Base-by-base conservation (phyloP, 106 monocot genomes). In the Platanthera guangdongensis region DNA sequence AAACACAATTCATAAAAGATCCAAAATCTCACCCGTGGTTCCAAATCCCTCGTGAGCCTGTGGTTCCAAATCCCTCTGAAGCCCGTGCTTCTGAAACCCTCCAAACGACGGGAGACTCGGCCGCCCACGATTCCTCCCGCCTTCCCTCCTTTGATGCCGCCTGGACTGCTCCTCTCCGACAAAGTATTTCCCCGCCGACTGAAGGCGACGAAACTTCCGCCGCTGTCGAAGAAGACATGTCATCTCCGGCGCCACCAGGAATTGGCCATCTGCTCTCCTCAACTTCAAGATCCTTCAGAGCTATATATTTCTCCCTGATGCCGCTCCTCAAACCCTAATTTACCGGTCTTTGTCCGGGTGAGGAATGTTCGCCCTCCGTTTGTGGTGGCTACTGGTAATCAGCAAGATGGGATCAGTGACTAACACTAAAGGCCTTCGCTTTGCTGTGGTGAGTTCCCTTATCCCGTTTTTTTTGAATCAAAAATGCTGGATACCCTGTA, bases 361-460 rank as follows among this genome's bases (percentile, higher is more conserved):
- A 78, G 74, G 64, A 78, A 78, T 55, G 72, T 68, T 59, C 82
- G 63, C 15, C 32, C 9, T 14, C 39, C 74, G 4, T 32, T 46
- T 46, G 67, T 55, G 21, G 63, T 65, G 12, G 67, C 78, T 7
- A 52, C 78, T 0, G 82, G 74, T 4, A 22, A 73, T 78, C 72
- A 48, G 53, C 78, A 78, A 55, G 48, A 47, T 82, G 19, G 82
- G 82, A 45, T 82, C 82, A 10, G 32, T 82, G 52, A 78, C 78
- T 46, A 74, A 74, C 50, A 65, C 74, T 10, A 74, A 82, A 51
- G 82, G 82, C 2, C 52, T 82, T 4, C 39, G 74, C 45, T 82
- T 82, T 53, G 82, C 82, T 3, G 74, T 82, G 72, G 82, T 82
- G n/a, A 82, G 73, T 11, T 3, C 45, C 7, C 72, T 19, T 72